phyloP scores from a whole-genome alignment of 768 basidiomycete species.

The Russula foetens region DNA sequence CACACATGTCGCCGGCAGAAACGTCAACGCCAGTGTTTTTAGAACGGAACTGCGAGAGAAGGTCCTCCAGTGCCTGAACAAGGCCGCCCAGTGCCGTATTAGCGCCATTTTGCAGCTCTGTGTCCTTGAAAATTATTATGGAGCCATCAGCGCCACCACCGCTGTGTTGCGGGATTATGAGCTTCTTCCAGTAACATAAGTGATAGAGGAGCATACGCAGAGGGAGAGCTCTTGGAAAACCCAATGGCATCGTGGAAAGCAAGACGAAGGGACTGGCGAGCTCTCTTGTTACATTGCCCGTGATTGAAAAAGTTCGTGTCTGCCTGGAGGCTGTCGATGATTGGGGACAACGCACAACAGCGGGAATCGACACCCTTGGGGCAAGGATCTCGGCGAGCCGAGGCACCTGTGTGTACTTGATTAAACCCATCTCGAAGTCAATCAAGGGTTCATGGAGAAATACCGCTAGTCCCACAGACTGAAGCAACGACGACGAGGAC shows the following conservation, averaged over 20 bases:
- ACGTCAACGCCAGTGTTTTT: slow-evolving; percentile 28
- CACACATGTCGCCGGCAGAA: slow-evolving; percentile 40
- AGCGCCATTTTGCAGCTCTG: slow-evolving; percentile 36
- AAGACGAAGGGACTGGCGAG: slow-evolving; percentile 25
- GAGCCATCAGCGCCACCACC: slow-evolving; percentile 40
- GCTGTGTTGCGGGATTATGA: slow-evolving; percentile 2
- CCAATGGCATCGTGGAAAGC: slow-evolving; percentile 26
- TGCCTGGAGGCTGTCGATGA: slow-evolving; percentile 27
- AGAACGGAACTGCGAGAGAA: slow-evolving; percentile 29
- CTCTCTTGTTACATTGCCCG: slow-evolving; percentile 27
- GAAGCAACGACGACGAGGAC: slow-evolving; percentile 15
- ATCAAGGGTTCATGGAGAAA: neutral
- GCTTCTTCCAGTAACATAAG: neutral
- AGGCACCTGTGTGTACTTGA: slow-evolving; percentile 12
- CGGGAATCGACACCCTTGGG: slow-evolving; percentile 26
- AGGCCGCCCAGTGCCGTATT: slow-evolving; percentile 38
- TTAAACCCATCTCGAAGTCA: neutral
- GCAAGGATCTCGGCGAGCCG: slow-evolving; percentile 23
- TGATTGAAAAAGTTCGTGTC: slow-evolving; percentile 26
- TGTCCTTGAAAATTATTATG: slow-evolving; percentile 36
- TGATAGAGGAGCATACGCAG: slow-evolving; percentile 10
- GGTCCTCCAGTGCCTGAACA: slow-evolving; percentile 30
- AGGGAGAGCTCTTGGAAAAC: slow-evolving; percentile 11
- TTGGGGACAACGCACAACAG: slow-evolving; percentile 28
- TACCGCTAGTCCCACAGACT: slow-evolving; percentile 17